phyloP scores from a whole-genome alignment of 2,329 filamentous ascomycete genomes.

The Gaeumannomyces sp. region DNA sequence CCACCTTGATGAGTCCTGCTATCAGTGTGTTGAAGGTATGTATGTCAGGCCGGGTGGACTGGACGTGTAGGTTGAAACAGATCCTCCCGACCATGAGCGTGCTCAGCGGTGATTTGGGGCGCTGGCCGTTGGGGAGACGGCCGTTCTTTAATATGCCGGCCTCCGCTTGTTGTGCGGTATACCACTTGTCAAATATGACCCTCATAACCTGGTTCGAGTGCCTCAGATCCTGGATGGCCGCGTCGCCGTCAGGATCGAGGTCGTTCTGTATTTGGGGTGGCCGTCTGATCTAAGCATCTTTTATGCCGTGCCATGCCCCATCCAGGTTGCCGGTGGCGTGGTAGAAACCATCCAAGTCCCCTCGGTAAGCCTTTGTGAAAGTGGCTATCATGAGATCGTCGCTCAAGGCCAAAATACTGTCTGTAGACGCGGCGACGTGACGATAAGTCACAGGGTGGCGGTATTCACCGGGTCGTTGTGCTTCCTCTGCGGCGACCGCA shows the following conservation, averaged over 20 bases:
- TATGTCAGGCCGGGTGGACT: constrained; percentile 55
- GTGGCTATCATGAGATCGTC: constrained; percentile 25
- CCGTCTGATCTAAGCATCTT: constrained; percentile 27
- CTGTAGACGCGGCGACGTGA: constrained; percentile 17
- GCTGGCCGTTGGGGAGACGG: background rate
- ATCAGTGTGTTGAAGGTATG: constrained; percentile 68
- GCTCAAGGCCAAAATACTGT: constrained; percentile 26
- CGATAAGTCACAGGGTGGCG: background rate
- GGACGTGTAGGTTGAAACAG: constrained; percentile 62
- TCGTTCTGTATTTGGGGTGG: constrained; percentile 26
- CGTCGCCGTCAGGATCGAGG: background rate
- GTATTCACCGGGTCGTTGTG: background rate
- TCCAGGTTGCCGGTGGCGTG: constrained; percentile 21
- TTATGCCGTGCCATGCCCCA: constrained; percentile 25
- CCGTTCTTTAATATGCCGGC: background rate
- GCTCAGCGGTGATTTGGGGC: background rate
- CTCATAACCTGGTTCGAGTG: background rate
- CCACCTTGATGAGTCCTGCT: constrained; percentile 51
- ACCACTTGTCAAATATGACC: background rate
- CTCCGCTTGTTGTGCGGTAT: background rate
- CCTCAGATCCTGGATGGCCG: background rate
- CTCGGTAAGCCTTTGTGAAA: constrained; percentile 18
- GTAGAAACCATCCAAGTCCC: constrained; percentile 16
- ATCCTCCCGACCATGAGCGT: constrained; percentile 30
- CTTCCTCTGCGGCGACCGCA: background rate